Percentiles rank a stretch among this genome's conserved stretches.
Evolutionary conservation across 148 eudicot species (phyloP).

Genomic region (Cornus suecica): DNA sequence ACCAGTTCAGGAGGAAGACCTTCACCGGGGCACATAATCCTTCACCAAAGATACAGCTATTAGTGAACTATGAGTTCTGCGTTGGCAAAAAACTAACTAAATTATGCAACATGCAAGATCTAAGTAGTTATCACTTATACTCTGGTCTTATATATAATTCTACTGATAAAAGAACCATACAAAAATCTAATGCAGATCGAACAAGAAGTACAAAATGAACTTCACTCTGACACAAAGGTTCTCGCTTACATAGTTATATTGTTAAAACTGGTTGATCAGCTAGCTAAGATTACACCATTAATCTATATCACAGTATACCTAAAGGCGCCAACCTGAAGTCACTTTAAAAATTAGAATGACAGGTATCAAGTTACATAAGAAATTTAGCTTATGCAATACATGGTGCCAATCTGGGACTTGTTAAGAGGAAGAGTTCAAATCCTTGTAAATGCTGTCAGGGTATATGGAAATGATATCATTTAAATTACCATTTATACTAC

Average conservation of each 20-base stretch:
- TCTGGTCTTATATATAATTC: background rate
- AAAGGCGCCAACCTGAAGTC: background rate
- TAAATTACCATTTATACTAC: background rate
- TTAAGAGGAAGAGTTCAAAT: background rate
- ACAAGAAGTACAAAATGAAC: background rate
- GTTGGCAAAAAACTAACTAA: background rate
- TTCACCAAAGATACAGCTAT: constrained; percentile 17
- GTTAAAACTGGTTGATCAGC: background rate
- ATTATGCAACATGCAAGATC: background rate
- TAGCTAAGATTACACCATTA: background rate
- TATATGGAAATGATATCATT: background rate
- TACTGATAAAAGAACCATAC: constrained; percentile 5
- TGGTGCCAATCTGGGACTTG: background rate
- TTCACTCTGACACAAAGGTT: background rate
- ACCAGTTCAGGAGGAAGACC: constrained; percentile 85
- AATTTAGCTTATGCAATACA: background rate
- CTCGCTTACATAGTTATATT: background rate
- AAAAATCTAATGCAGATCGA: background rate
- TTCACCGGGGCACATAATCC: constrained; percentile 86
- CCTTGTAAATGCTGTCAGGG: background rate
- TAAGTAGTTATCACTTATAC: background rate
- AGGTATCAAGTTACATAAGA: background rate
- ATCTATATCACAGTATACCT: too few relatives aligned
- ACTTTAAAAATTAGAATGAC: background rate
- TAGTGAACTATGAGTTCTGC: background rate